These are phyloP conservation scores for Hypholoma sublateritium DNA, from an alignment of 768 basidiomycete genomes.

Conservation along the genomic window DNA sequence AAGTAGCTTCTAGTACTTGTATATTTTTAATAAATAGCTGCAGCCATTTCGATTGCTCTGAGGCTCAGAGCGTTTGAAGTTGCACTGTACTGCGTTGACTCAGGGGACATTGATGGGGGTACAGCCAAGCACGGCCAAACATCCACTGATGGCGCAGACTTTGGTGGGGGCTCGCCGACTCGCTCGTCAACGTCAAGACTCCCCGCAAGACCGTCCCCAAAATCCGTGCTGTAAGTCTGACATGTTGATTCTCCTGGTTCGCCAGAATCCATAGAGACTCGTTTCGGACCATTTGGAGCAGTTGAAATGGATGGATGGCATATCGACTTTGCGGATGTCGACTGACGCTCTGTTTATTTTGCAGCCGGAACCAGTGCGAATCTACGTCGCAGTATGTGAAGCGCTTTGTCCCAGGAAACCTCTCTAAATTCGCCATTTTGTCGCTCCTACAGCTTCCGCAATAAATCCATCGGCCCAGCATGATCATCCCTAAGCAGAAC, in stretches of 20 bases:
- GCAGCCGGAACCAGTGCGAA: constrained; percentile 42
- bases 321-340: constrained; percentile 34
- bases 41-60: too few species aligned
- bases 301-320: constrained; percentile 39
- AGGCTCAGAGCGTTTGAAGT: too few species aligned
- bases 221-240: constrained; percentile 40
- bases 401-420: neutral
- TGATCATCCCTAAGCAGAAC: constrained; percentile 98
- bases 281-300: constrained; percentile 25
- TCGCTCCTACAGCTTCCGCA: constrained; percentile 27
- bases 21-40: too few species aligned
- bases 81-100: too few species aligned
- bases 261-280: constrained; percentile 19
- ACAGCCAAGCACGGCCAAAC: constrained; percentile 20
- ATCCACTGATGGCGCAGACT: constrained; percentile 10
- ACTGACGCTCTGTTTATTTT: constrained; percentile 24
- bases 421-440: constrained; percentile 5
- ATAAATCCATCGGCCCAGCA: constrained; percentile 50
- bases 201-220: constrained; percentile 35
- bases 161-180: constrained; percentile 17
- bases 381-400: constrained; percentile 37
- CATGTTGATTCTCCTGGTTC: constrained; percentile 18
- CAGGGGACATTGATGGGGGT: constrained; percentile 3
- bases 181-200: constrained; percentile 41
- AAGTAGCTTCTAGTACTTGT: too few species aligned